Evolutionary conservation across 257 asterid genomes (phyloP).

Genomic region (Jaltomata sinuosa): DNA sequence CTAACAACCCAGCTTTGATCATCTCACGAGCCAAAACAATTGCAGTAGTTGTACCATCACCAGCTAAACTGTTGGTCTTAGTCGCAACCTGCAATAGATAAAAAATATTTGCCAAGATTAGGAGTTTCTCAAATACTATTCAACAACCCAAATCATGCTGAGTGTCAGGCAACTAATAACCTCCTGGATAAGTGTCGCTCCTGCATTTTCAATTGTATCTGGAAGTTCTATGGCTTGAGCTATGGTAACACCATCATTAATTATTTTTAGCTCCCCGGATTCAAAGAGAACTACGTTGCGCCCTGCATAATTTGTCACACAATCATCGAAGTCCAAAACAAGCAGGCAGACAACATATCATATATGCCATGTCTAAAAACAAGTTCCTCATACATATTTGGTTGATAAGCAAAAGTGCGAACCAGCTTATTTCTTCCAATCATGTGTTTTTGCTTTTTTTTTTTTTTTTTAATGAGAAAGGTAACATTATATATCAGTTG

Average conservation of each 20-base stretch:
- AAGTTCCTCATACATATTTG: neutral
- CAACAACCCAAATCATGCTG: neutral
- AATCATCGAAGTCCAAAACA: neutral
- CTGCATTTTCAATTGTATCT: conserved; percentile 84
- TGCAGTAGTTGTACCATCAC: conserved; percentile 97
- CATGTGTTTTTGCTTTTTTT: neutral
- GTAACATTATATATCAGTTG: neutral
- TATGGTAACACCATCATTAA: conserved; percentile 91
- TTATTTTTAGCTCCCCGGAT: conserved; percentile 51
- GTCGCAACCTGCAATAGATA: conserved; percentile 54
- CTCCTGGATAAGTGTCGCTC: conserved; percentile 79
- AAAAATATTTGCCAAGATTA: neutral
- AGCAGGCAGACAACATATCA: neutral
- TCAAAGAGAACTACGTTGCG: conserved; percentile 79
- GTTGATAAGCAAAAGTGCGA: neutral
- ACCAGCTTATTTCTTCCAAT: neutral
- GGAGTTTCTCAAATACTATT: neutral
- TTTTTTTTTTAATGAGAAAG: neutral
- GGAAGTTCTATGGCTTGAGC: conserved; percentile 88
- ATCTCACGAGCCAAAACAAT: conserved; percentile 87
- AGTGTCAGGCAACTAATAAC: conserved; percentile 17
- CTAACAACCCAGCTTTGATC: conserved; percentile 67
- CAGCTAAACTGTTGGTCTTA: conserved; percentile 75
- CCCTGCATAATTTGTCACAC: conserved; percentile 32
- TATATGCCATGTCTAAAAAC: neutral